A percentile compares a stretch with the other conserved stretches of the same genome.
Conservation (phyloP, 352 stramenopile genomes). For the Phytophthora palmivora region DNA sequence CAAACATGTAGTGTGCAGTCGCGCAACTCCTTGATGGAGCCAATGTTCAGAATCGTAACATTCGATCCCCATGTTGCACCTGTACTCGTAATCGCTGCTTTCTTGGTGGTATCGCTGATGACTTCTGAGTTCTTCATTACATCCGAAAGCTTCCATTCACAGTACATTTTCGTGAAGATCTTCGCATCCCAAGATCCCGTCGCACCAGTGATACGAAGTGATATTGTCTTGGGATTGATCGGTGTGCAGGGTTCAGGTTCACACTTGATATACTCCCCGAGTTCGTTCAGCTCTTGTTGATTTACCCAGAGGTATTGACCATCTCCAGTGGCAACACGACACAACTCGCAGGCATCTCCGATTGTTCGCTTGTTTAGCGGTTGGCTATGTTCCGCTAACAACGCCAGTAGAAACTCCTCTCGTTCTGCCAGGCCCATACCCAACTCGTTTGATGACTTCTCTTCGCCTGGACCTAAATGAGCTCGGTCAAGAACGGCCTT, state of each 20-base stretch:
- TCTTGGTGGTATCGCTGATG: background rate
- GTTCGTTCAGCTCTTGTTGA: background rate
- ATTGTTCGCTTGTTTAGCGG: background rate
- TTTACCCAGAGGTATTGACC: constrained; percentile 3
- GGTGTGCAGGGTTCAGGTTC: background rate
- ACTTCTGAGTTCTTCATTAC: background rate
- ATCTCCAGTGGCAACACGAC: background rate
- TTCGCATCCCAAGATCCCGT: background rate
- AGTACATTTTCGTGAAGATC: background rate
- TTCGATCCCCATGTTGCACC: background rate
- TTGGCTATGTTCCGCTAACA: background rate
- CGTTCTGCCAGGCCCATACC: background rate
- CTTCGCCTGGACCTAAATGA: background rate
- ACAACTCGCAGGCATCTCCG: background rate
- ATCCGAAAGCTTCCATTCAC: background rate
- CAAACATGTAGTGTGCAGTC: background rate
- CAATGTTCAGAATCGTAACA: background rate
- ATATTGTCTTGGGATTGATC: background rate
- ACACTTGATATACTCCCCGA: no score
- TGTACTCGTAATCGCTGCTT: background rate
- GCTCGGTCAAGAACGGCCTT: background rate
- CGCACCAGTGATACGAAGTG: background rate
- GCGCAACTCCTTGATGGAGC: background rate
- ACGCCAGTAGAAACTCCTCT: background rate
- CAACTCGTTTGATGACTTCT: constrained; percentile 1